Percentiles rank a stretch among this genome's conserved stretches.
These are phyloP conservation scores for Verticillium alfalfae DNA, from an alignment of 2,329 filamentous ascomycete species.

Conservation along the genomic window DNA sequence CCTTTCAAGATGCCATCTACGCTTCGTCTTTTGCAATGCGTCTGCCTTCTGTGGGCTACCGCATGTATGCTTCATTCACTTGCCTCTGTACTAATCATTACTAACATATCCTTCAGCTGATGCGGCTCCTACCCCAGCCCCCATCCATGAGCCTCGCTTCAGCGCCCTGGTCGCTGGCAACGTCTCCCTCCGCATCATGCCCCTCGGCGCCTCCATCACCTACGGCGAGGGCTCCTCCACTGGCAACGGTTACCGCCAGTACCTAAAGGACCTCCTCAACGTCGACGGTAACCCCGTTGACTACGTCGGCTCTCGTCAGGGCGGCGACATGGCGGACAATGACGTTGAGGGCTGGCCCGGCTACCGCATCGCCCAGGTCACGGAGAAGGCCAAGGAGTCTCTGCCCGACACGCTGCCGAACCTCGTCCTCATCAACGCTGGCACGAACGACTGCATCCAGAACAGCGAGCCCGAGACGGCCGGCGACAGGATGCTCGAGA, in stretches of 20 bases:
- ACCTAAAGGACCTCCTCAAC: conserved; percentile 23
- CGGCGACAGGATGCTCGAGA: conserved; percentile 22
- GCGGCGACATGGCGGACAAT: conserved; percentile 32
- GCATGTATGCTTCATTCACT: conserved; percentile 5
- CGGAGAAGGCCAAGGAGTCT: conserved; percentile 21
- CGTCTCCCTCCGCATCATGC: conserved; percentile 33
- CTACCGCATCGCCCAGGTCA: conserved; percentile 31
- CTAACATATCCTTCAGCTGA: conserved; percentile 2
- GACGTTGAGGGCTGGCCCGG: conserved; percentile 40
- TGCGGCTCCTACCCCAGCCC: conserved; percentile 6
- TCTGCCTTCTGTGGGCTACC: conserved; percentile 4
- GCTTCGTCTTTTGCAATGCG: conserved; percentile 1
- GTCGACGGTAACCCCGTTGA: conserved; percentile 25
- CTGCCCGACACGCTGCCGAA: conserved; percentile 28
- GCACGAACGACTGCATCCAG: conserved; percentile 36
- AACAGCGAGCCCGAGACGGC: conserved; percentile 20
- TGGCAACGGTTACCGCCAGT: conserved; percentile 32
- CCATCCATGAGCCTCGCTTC: conserved; percentile 5
- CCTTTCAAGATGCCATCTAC: conserved; percentile 4
- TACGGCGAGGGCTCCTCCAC: conserved; percentile 26
- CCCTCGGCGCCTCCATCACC: conserved; percentile 37
- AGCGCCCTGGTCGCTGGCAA: conserved; percentile 12
- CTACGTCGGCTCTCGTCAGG: conserved; percentile 33
- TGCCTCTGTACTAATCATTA: background rate
- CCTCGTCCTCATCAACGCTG: conserved; percentile 33